phyloP scores from a whole-genome alignment of 495 filamentous ascomycete genomes.

The Cercophora scortea region DNA sequence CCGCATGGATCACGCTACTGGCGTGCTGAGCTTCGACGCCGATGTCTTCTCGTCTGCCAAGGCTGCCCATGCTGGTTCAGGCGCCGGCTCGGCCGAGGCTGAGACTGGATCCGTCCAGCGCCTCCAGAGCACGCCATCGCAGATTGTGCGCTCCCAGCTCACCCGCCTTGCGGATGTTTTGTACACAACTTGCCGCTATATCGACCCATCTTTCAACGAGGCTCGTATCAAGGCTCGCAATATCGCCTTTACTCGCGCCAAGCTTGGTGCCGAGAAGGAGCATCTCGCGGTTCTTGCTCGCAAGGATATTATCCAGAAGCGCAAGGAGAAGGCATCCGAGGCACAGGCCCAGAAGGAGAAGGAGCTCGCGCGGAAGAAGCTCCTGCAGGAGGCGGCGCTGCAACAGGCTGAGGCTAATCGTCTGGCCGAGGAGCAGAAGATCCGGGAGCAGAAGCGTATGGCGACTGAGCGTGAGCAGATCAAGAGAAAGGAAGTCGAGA shows the following conservation, averaged over 20 bases:
- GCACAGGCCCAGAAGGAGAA: slow-evolving; percentile 79
- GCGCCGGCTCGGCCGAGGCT: slow-evolving; percentile 79
- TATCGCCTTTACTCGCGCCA: slow-evolving; percentile 68
- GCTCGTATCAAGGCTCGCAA: slow-evolving; percentile 70
- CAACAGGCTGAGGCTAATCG: slow-evolving; percentile 83
- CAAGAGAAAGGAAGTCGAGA: slow-evolving; percentile 87
- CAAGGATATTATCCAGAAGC: slow-evolving; percentile 87
- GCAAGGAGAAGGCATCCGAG: slow-evolving; percentile 87
- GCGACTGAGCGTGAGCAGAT: slow-evolving; percentile 87
- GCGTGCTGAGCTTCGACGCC: slow-evolving; percentile 92
- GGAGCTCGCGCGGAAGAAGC: slow-evolving; percentile 81
- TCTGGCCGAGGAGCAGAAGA: slow-evolving; percentile 80
- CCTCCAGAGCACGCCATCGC: slow-evolving; percentile 92
- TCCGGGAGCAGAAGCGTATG: slow-evolving; percentile 81
- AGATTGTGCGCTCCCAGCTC: slow-evolving; percentile 93
- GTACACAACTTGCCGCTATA: slow-evolving; percentile 88
- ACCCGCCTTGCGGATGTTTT: slow-evolving; percentile 85
- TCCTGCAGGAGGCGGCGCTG: slow-evolving; percentile 72
- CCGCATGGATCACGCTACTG: slow-evolving; percentile 89
- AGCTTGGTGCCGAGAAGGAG: slow-evolving; percentile 82
- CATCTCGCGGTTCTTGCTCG: slow-evolving; percentile 82
- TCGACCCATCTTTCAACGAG: slow-evolving; percentile 81
- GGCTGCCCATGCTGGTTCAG: slow-evolving; percentile 78
- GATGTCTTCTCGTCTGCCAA: slow-evolving; percentile 97
- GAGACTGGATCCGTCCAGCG: slow-evolving; percentile 84